Evolutionary conservation across 257 asterid genomes (phyloP), one percentile per base, ranked within the genome.

Genomic region (Plantago major): DNA sequence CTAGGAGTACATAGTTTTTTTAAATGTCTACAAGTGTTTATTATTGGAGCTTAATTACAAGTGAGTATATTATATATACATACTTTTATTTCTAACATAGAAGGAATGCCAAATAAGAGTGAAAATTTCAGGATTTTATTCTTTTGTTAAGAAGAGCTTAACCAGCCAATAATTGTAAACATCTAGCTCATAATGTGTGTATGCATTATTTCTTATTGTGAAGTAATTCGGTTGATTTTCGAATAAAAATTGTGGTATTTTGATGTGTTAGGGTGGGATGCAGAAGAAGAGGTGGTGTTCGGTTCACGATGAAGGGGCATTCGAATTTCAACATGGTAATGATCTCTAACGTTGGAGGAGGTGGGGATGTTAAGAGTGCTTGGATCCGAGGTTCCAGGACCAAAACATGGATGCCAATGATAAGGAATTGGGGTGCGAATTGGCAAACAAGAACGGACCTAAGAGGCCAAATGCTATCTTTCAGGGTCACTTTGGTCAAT

Each of bases 361-460:
- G 85, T 54, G 95, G 90, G 0, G 93, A 84, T 54, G 69, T 84
- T 11, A 75, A 62, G 66, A 75, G 42, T 14, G 85, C 71, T 3
- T 82, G 79, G 83, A 70, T 82, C 4, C 81, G 90, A 60, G 88
- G 78, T 10, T 80, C 95, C 59, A 70, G 70, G 38, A 63, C 77
- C 44, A 60, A 68, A 70, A 62, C 18, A 0, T 87, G 95, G 95
- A 52, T 58, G 6, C 67, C 83, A 3, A 74, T 84, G 87, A 66
- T 52, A 38, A 65, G 90, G 46, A 84, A 84, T 42, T 87, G 94
- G 95, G 95, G 95, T 16, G 90, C 85, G 13, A 78, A 87, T 47
- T 84, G 94, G 94, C 84, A 82, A 43, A 71, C 75, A 72, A 38
- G 50, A n/a, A 19, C 46, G 3, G 88, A 84, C 45, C 67, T 87